A percentile compares a stretch with the other conserved stretches of the same genome.
These are phyloP conservation scores for Bullera alba DNA, from an alignment of 768 basidiomycete genomes.

Conservation along the genomic window DNA sequence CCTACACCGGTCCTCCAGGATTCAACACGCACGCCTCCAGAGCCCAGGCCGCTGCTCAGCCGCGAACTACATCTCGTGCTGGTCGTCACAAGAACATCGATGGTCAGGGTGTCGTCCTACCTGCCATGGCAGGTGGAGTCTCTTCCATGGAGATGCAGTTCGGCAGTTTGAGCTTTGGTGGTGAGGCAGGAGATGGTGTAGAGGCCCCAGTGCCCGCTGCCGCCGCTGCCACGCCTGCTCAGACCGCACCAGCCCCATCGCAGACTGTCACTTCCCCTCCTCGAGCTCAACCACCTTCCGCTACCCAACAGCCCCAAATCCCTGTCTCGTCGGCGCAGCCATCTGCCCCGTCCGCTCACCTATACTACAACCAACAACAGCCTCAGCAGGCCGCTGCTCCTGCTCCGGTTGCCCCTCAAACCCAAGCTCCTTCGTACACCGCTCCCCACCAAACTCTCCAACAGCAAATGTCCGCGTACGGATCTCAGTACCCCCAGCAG, in stretches of 20 bases:
- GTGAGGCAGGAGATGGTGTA: slow-evolving; percentile 34
- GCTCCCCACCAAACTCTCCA: slow-evolving; percentile 37
- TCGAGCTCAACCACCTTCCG: slow-evolving; percentile 12
- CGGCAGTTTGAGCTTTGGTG: slow-evolving; percentile 46
- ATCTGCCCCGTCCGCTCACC: background rate
- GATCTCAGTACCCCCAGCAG: slow-evolving; percentile 7
- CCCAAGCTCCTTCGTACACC: slow-evolving; percentile 4
- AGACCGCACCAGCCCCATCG: slow-evolving; percentile 14
- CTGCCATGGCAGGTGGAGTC: slow-evolving; percentile 19
- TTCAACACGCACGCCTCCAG: slow-evolving; percentile 37
- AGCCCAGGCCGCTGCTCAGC: slow-evolving; percentile 21
- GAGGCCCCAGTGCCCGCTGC: slow-evolving; percentile 30
- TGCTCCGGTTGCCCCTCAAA: slow-evolving; percentile 3
- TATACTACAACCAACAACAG: slow-evolving; percentile 13
- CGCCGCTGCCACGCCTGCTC: slow-evolving; percentile 18
- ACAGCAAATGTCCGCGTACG: slow-evolving; percentile 26
- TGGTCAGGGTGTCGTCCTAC: slow-evolving; percentile 46
- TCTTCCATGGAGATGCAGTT: slow-evolving; percentile 46
- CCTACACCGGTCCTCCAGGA: slow-evolving; percentile 46
- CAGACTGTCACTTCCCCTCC: slow-evolving; percentile 23
- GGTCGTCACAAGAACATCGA: slow-evolving; percentile 42
- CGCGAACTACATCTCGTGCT: slow-evolving; percentile 39
- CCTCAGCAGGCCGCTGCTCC: slow-evolving; percentile 8
- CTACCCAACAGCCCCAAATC: slow-evolving; percentile 12
- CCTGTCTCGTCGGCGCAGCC: slow-evolving; percentile 9